Evolutionary conservation across 2,329 filamentous ascomycete species (phyloP), one percentile per base, ranked within the genome.

Genomic region (Ambrosiella cleistominuta): DNA sequence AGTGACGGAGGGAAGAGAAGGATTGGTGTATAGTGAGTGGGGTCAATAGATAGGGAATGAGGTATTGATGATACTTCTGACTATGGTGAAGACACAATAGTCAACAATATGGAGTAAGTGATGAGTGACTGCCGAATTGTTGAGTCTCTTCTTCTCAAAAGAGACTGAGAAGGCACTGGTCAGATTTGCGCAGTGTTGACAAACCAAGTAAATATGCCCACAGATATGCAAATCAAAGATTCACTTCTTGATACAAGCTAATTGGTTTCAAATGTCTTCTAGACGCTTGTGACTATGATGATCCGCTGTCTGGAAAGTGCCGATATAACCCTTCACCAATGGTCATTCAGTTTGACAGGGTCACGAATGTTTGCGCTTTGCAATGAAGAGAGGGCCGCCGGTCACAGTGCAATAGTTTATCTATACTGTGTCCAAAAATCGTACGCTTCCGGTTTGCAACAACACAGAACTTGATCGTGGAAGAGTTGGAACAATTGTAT

Each of bases 331-430:
- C 15, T 54, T 13, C 13, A 27, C 27, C 5, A 12, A 19, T 38
- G 15, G 17, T 55, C 3, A 19, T 49, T 8, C 11, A n/a, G 39
- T 42, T 42, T 27, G 47, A 51, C 47, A 51, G 47, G 47, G 8
- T 37, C 47, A 55, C 9, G 37, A 55, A 35, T 55, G 39, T 44
- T 55, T 55, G 53, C 53, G 11, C 53, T 55, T 40, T 42, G 35
- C 38, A n/a, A 55, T 27, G 11, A 11, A 8, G 35, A 2, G 9
- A 27, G 9, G 38, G 38, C 50, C 11, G 36, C 50, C 15, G 19
- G n/a, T 9, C 13, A 55, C 53, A 5, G 53, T 55, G 53, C 11
- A 11, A 44, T 0, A 5, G 4, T 38, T 17, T n/a, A n/a, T 42
- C 3, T 3, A 40, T 35, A 54, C 53, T 55, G 53, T 51, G 27